Base-by-base conservation (phyloP, 2,329 filamentous ascomycete species). In the Trichoderma asperellum region DNA sequence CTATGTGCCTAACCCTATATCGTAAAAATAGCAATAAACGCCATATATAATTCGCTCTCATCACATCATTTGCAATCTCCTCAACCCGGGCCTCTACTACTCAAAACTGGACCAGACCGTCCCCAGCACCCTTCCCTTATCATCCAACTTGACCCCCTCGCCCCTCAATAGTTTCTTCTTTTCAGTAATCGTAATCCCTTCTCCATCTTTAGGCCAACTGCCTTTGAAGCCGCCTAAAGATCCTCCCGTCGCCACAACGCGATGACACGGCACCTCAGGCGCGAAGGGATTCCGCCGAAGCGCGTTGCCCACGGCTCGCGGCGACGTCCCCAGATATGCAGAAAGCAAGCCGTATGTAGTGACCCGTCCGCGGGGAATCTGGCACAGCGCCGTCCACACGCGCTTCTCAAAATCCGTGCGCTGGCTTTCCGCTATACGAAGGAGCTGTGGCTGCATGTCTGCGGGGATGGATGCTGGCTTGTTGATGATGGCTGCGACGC, bases 281-380 rank as follows among this genome's bases (percentile, higher is more conserved):
- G 93, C 93, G 75, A 95, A 96, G 0, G 93, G 93, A 77, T 97
- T 97, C 11, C 86, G 83, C 21, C 91, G 86, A 76, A 96, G 83
- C 1, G 92, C 92, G 70, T 92, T 93, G 18, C 92, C 92, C 5
- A 96, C 88, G 0, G 92, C 92, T 53, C 92, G 85, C 1, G 92
- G 91, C 4, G 91, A 92, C 27, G 91, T 93, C 12, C 83, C 79
- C 18, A 95, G 84, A 69, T 91, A 86, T 10, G 84, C 84, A 0
- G 93, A 88, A 65, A 97, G 83, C 1, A 90, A 84, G 3, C 87
- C 90, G 80, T 97, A 96, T 0, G 93, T 95, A 0, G 91, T 93
- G 75, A 94, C 91, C 66, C 84, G 84, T 37, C 93, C 93, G 18
- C 81, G 79, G 0, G 94, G 94, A 70, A 97, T 92, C 76, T 93